Conservation (phyloP, 2,329 filamentous ascomycete species). For the Cordyceps cicadae region DNA sequence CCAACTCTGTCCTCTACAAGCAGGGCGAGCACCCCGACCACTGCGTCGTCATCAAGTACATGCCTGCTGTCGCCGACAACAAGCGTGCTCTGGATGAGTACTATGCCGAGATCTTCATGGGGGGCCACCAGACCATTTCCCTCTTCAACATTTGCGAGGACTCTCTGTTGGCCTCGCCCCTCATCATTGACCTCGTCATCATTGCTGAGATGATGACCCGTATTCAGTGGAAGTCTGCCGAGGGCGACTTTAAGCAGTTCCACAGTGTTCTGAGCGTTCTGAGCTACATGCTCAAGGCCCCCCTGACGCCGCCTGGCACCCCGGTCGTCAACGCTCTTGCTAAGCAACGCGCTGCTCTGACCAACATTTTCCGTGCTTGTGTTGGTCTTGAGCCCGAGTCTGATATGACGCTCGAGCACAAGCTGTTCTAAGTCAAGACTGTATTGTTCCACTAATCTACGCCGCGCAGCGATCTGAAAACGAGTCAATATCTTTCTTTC, state of each 20-base stretch:
- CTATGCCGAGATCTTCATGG: conserved; percentile 98
- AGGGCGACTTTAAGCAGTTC: conserved; percentile 78
- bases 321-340: conserved; percentile 91
- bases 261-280: conserved; percentile 94
- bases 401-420: conserved; percentile 99
- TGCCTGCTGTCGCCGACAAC: conserved; percentile 97
- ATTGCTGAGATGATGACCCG: conserved; percentile 98
- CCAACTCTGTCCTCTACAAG: conserved; percentile 85
- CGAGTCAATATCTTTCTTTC: not conserved
- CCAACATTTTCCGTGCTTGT: conserved; percentile 98
- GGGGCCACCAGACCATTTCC: conserved; percentile 93
- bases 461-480: not conserved
- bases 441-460: not conserved
- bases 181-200: conserved; percentile 94
- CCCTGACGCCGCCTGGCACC: conserved; percentile 85
- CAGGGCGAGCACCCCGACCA: conserved; percentile 93
- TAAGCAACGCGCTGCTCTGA: conserved; percentile 90
- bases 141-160: conserved; percentile 99
- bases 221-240: conserved; percentile 74
- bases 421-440: conserved; percentile 60
- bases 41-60: conserved; percentile 99
- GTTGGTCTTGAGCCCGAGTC: conserved; percentile 94
- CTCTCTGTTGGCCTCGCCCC: conserved; percentile 85
- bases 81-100: conserved; percentile 99
- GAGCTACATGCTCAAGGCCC: conserved; percentile 98